A percentile compares a stretch with the other conserved stretches of the same genome.
These are phyloP conservation scores for Microbotryum saponariae DNA, from an alignment of 1,284 basidiomycete species.

Conservation along the genomic window DNA sequence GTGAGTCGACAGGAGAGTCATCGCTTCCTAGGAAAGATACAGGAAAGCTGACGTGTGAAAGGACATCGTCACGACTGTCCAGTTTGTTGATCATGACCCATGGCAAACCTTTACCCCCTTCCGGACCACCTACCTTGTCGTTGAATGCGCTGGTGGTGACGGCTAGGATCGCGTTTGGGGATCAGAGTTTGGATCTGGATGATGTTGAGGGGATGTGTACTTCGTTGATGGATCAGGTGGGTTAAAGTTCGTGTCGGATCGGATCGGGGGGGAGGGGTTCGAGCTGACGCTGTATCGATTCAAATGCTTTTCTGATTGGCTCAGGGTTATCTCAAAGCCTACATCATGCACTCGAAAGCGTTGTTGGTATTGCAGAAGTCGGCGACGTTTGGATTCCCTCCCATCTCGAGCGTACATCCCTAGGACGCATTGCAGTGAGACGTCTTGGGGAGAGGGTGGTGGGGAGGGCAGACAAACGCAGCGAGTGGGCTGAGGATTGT, in stretches of 20 bases:
- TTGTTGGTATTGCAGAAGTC: slow-evolving; percentile 42
- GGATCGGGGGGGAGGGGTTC: background rate
- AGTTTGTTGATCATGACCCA: slow-evolving; percentile 25
- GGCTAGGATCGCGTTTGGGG: slow-evolving; percentile 39
- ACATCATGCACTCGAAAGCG: slow-evolving; percentile 41
- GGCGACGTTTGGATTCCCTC: slow-evolving; percentile 39
- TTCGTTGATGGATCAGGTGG: slow-evolving; percentile 42
- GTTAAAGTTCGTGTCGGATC: background rate
- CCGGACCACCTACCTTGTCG: slow-evolving; percentile 39
- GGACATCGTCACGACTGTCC: background rate
- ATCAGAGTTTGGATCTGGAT: slow-evolving; percentile 37
- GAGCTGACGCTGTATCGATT: background rate
- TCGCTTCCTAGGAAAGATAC: too few species aligned
- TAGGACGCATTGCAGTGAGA: background rate
- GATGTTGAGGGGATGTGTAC: slow-evolving; percentile 43
- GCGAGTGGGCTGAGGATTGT: background rate
- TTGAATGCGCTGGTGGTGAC: slow-evolving; percentile 36
- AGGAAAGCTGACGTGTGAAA: too few species aligned
- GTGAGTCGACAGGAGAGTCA: slow-evolving; percentile 29
- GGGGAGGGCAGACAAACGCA: background rate
- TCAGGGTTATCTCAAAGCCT: slow-evolving; percentile 43
- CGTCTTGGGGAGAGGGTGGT: too few species aligned
- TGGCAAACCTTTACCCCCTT: slow-evolving; percentile 21
- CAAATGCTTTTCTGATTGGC: background rate
- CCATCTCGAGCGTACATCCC: slow-evolving; percentile 10